A percentile compares a stretch with the other conserved stretches of the same genome.
These are phyloP conservation scores for Verticillium isaacii DNA, from an alignment of 2,329 filamentous ascomycete species.

Conservation along the genomic window DNA sequence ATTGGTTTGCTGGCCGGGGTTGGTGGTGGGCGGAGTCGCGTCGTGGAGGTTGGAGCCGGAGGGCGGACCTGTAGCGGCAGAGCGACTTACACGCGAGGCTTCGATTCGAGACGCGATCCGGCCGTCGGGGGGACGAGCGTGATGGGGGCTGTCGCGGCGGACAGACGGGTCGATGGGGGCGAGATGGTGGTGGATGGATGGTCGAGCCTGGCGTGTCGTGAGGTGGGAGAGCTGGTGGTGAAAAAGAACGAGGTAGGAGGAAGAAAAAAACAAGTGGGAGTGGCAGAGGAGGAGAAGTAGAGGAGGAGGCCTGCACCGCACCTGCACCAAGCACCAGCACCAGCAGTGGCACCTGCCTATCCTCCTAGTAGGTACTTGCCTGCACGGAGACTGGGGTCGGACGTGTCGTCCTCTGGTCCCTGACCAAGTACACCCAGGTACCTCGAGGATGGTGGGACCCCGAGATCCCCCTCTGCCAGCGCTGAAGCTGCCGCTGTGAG, in stretches of 20 bases:
- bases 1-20: conserved; percentile 2
- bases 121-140: conserved; percentile 1
- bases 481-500: not conserved
- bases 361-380: no score
- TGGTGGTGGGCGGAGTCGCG: conserved; percentile 14
- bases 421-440: not conserved
- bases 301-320: conserved; percentile 19
- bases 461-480: not conserved
- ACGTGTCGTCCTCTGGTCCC: not conserved
- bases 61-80: conserved; percentile 5
- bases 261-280: conserved; percentile 20
- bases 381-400: conserved; percentile 1
- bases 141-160: conserved; percentile 2
- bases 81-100: conserved; percentile 12
- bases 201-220: conserved; percentile 8
- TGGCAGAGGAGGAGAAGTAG: conserved; percentile 22
- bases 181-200: conserved; percentile 6
- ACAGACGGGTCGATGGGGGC: not conserved
- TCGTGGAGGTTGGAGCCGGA: conserved; percentile 10
- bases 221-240: conserved; percentile 9
- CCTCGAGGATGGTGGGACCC: not conserved
- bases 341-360: not conserved
- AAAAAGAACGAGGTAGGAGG: conserved; percentile 12
- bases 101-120: conserved; percentile 9
- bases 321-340: conserved; percentile 1